Conservation (phyloP, 164 flowering plant genomes). For the Hamamelis virginiana region DNA sequence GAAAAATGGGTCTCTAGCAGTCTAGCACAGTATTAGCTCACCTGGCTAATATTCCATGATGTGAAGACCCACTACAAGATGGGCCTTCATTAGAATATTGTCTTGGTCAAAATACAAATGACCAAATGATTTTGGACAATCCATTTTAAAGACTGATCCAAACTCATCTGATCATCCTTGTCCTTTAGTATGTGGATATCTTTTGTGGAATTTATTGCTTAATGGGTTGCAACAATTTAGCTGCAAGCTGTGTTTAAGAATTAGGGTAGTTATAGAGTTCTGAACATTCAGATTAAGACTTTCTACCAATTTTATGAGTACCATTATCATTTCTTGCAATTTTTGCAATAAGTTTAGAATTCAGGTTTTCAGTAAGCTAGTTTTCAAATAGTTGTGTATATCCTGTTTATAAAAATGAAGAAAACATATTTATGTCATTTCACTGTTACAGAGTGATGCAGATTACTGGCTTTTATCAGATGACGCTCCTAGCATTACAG, state of each 20-base stretch:
- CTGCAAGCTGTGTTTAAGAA: too few relatives aligned
- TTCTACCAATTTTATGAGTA: too few relatives aligned
- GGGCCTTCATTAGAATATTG: not conserved
- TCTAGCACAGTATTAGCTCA: not conserved
- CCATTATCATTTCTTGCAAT: too few relatives aligned
- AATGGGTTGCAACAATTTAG: not conserved
- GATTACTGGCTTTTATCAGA: slow-evolving; percentile 71
- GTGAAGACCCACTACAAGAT: not conserved
- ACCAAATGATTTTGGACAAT: too few relatives aligned
- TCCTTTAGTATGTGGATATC: not conserved
- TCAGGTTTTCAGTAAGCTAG: not conserved
- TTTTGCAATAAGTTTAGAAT: too few relatives aligned
- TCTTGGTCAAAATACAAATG: not conserved
- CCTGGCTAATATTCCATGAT: not conserved
- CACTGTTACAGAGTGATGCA: slow-evolving; percentile 44
- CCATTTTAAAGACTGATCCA: not conserved
- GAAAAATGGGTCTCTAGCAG: too few relatives aligned
- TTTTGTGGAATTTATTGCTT: not conserved
- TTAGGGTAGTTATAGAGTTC: too few relatives aligned
- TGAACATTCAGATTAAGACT: too few relatives aligned
- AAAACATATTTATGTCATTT: not conserved
- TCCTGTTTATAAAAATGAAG: too few relatives aligned
- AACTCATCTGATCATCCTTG: not conserved
- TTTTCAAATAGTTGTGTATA: not conserved
- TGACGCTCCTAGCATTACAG: slow-evolving; percentile 57